These are phyloP conservation scores for Cercophora newfieldiana DNA, from an alignment of 495 filamentous ascomycete species.

Conservation along the genomic window DNA sequence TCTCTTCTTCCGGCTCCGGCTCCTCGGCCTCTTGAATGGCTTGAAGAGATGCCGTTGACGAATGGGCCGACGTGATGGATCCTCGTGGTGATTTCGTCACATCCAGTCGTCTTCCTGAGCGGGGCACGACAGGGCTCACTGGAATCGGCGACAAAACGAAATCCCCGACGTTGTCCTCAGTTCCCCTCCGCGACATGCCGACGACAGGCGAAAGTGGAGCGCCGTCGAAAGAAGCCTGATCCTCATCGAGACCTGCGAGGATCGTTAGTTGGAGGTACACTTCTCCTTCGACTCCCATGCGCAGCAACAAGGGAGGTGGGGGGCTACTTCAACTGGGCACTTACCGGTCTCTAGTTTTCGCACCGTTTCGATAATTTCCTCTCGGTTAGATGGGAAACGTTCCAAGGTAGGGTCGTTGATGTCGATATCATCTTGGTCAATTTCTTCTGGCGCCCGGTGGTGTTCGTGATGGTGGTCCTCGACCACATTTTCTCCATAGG, in stretches of 20 bases:
- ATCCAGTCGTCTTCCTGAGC: conserved; percentile 17
- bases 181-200: conserved; percentile 21
- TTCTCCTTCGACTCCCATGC: too few species aligned
- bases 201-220: conserved; percentile 39
- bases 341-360: conserved; percentile 41
- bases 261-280: not conserved
- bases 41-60: conserved; percentile 30
- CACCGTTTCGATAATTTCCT: conserved; percentile 48
- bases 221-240: conserved; percentile 43
- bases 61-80: conserved; percentile 25
- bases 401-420: conserved; percentile 53
- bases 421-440: conserved; percentile 35
- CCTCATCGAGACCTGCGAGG: conserved; percentile 37
- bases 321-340: not conserved
- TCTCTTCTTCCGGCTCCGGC: conserved; percentile 11
- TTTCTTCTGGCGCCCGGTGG: conserved; percentile 10
- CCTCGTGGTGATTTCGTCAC: conserved; percentile 21
- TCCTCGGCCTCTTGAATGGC: conserved; percentile 32
- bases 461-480: conserved; percentile 10
- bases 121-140: conserved; percentile 17
- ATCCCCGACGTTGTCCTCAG: conserved; percentile 31
- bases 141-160: conserved; percentile 14
- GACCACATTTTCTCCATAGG: conserved; percentile 14
- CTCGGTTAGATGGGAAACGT: conserved; percentile 50
- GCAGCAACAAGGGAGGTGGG: too few species aligned